These are phyloP conservation scores for Yarrowia osloensis DNA, from an alignment of 805 yeast species.

Conservation along the genomic window DNA sequence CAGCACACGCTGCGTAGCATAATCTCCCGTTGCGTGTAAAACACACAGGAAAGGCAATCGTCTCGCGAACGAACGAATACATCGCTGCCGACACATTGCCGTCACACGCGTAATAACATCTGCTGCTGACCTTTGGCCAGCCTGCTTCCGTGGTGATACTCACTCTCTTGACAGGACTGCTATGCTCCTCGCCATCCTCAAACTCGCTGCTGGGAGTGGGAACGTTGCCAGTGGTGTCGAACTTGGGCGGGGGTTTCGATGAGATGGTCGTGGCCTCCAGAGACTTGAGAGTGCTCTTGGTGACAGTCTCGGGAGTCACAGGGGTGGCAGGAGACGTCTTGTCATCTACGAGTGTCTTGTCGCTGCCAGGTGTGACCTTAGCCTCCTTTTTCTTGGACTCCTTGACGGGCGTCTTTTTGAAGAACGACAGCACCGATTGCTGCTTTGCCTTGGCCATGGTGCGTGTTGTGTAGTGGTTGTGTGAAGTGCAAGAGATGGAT, in stretches of 20 bases:
- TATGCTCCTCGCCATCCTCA: slow-evolving; percentile 14
- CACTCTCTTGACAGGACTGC: slow-evolving; percentile 23
- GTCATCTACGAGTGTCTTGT: neutral
- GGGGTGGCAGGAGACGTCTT: slow-evolving; percentile 2
- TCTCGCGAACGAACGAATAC: no score
- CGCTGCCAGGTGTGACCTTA: neutral
- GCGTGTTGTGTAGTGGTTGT: neutral
- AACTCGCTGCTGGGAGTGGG: slow-evolving; percentile 27
- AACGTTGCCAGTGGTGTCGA: slow-evolving; percentile 5
- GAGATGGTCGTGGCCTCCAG: slow-evolving; percentile 13
- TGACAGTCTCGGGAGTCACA: slow-evolving; percentile 2
- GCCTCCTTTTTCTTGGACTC: neutral
- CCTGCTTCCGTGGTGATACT: neutral
- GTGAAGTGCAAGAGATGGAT: neutral
- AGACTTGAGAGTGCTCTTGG: slow-evolving; percentile 16
- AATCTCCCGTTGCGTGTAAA: no score
- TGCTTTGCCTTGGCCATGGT: slow-evolving; percentile 27
- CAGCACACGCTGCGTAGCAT: no score
- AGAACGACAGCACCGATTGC: slow-evolving; percentile 26
- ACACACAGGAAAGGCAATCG: no score
- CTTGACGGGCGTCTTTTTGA: slow-evolving; percentile 29
- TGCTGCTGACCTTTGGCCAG: neutral
- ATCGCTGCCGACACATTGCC: no score
- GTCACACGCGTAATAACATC: neutral
- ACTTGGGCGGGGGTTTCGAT: slow-evolving; percentile 21